Conservation (phyloP, 305 asterid species). For the Petunia hybrid region DNA sequence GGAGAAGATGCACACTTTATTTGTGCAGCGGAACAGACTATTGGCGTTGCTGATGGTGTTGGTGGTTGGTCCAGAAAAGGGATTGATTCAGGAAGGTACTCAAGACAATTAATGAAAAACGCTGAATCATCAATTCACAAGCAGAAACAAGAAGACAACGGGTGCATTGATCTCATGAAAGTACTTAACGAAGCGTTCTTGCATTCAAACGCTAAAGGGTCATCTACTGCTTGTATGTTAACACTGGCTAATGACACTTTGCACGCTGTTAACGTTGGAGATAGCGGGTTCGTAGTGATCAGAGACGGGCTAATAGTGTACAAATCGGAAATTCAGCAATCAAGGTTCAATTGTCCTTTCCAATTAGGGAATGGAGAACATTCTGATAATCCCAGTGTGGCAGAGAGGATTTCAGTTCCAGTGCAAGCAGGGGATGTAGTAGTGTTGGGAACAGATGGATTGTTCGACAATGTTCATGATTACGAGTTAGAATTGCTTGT, state of each 20-base stretch:
- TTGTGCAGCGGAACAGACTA: constrained; percentile 31
- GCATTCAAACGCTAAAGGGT: constrained; percentile 33
- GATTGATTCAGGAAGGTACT: constrained; percentile 40
- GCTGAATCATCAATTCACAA: neutral
- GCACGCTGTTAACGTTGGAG: constrained; percentile 43
- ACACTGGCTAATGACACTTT: constrained; percentile 22
- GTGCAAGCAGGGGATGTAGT: constrained; percentile 35
- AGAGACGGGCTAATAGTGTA: constrained; percentile 31
- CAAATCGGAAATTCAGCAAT: constrained; percentile 38
- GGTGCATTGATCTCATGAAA: constrained; percentile 14
- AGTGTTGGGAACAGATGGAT: constrained; percentile 47
- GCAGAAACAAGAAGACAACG: neutral
- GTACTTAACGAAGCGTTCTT: constrained; percentile 32
- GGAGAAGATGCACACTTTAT: constrained; percentile 61
- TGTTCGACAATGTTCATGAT: constrained; percentile 38
- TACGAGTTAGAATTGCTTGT: constrained; percentile 27
- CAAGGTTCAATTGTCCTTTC: constrained; percentile 38
- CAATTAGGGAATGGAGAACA: constrained; percentile 30
- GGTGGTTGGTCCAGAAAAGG: constrained; percentile 47
- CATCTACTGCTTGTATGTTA: constrained; percentile 46
- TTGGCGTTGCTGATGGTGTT: constrained; percentile 63
- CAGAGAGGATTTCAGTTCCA: constrained; percentile 31
- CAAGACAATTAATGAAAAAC: constrained; percentile 42
- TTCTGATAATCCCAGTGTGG: constrained; percentile 24
- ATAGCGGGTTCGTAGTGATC: constrained; percentile 45